Base-by-base conservation (phyloP, 202 grass and related monocot genomes). In the Cymbopogon flexuosus region DNA sequence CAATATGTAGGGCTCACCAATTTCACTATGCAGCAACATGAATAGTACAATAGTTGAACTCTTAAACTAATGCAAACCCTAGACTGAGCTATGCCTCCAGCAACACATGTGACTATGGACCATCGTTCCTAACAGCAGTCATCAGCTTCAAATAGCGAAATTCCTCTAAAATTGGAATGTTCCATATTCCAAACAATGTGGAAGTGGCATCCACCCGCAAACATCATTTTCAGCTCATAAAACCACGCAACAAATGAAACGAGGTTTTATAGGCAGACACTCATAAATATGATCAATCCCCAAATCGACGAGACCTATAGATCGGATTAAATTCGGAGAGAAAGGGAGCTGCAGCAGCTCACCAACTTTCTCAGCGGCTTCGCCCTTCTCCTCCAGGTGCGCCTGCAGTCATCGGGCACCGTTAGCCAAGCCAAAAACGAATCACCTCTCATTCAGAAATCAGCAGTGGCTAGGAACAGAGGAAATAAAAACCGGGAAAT, bases 311-410 rank as follows among this genome's bases (percentile, higher is more conserved):
- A 47, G 49, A 84, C 29, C 45, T 27, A 27, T 49, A 46, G 52
- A 59, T 54, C 51, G 41, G 35, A 14, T 31, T 14, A 75, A 15
- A 36, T 68, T 54, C 23, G 31, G 64, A 46, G 63, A 42, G 9
- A 33, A 83, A 58, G 39, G 72, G 72, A 33, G 39, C 14, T 2
- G 19, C 7, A 31, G 47, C n/a, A 82, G 73, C 90, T 85, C 80
- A 97, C 95, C 95, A 67, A 93, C 80, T 73, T 92, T 89, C 67
- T 71, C 78, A 27, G 80, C 62, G 52, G 76, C 57, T 5, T 89
- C 86, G 59, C 47, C 77, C 31, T 76, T 76, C 72, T 89, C 75
- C 51, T 93, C 95, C 78, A 97, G 73, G 79, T 89, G 80, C 46
- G 82, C 92, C 95, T 95, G 87, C 81, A 87, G 80, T 71, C 83